Evolutionary conservation across 2,329 filamentous ascomycete genomes (phyloP).

Genomic region (Penicillium sp.): DNA sequence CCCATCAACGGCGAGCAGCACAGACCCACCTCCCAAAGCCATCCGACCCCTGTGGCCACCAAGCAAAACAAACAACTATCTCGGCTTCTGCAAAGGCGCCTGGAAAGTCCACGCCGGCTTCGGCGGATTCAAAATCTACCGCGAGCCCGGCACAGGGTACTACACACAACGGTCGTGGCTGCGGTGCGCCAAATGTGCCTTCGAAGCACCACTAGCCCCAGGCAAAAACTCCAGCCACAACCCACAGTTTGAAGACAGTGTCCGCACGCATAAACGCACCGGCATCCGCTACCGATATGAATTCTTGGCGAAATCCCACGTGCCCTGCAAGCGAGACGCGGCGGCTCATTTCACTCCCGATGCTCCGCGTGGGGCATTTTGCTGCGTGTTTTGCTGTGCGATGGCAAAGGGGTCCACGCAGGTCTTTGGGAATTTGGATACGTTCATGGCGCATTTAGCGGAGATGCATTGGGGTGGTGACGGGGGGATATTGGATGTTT

Average conservation of each 20-base stretch:
- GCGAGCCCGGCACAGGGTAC: conserved; percentile 12
- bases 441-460: conserved; percentile 46
- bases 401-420: conserved; percentile 33
- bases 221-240: neutral
- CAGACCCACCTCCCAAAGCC: neutral
- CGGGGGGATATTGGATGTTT: conserved; percentile 26
- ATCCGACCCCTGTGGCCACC: conserved; percentile 29
- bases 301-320: conserved; percentile 49
- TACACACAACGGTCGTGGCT: conserved; percentile 35
- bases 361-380: conserved; percentile 29
- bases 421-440: conserved; percentile 40
- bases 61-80: conserved; percentile 33
- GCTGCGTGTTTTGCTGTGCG: conserved; percentile 49
- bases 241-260: conserved; percentile 28
- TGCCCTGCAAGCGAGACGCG: conserved; percentile 31
- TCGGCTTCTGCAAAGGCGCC: conserved; percentile 48
- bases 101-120: conserved; percentile 36
- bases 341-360: neutral
- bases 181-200: conserved; percentile 43
- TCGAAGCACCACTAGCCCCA: conserved; percentile 37
- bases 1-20: conserved; percentile 3
- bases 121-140: conserved; percentile 16
- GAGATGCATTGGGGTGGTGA: conserved; percentile 32
- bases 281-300: conserved; percentile 47
- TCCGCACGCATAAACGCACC: conserved; percentile 26